These are phyloP conservation scores for Cryptosporidium meleagridis DNA, from an alignment of 169 alveolate species.

Conservation along the genomic window DNA sequence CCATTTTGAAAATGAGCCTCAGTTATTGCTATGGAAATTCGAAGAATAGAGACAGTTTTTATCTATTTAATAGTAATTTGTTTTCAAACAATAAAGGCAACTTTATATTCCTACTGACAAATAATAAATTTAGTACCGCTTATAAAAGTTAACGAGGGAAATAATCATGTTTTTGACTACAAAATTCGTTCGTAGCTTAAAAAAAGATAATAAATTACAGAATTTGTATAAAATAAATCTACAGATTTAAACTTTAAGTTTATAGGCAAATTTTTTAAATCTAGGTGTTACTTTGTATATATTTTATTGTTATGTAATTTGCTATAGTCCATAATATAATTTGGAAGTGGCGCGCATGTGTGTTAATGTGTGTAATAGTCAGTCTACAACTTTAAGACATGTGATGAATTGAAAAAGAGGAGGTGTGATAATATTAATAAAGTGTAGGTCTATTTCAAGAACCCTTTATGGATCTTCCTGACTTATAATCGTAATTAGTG, in stretches of 20 bases:
- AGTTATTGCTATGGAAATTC: background rate
- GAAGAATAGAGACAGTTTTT: background rate
- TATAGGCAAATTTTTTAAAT: background rate
- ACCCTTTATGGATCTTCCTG: background rate
- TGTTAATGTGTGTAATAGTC: constrained; percentile 65
- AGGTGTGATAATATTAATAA: constrained; percentile 52
- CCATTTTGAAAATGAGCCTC: constrained; percentile 5
- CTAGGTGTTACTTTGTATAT: background rate
- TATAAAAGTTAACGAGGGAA: background rate
- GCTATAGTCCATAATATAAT: background rate
- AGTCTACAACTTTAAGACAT: constrained; percentile 42
- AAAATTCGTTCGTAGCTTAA: background rate
- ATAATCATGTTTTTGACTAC: background rate
- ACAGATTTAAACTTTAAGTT: background rate
- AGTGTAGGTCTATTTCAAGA: constrained; percentile 33
- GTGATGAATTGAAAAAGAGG: constrained; percentile 28
- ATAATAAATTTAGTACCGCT: background rate
- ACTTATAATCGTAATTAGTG: constrained; percentile 9
- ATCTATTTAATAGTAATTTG: background rate
- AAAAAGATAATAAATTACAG: background rate
- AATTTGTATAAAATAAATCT: background rate
- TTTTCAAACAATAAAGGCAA: background rate
- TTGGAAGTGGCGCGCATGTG: constrained; percentile 52
- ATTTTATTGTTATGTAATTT: background rate
- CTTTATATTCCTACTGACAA: background rate